Evolutionary conservation across 1,284 basidiomycete genomes (phyloP).

Genomic region (Cerioporus squamosus): DNA sequence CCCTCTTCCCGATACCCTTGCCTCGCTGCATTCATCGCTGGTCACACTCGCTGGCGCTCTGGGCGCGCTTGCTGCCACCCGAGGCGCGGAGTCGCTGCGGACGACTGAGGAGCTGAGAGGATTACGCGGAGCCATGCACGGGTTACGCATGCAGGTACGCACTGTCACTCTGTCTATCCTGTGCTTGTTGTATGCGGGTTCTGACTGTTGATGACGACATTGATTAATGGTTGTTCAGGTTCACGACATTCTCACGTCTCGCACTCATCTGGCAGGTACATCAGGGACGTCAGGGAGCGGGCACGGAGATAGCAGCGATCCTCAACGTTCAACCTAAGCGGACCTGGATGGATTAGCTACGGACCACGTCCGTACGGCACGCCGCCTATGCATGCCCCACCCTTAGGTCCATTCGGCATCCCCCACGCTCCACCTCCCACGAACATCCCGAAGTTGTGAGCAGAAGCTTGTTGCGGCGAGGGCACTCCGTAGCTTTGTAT

Average conservation of each 20-base stretch:
- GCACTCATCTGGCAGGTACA: constrained; percentile 5
- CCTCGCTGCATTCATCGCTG: constrained; percentile 62
- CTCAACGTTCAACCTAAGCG: constrained; percentile 8
- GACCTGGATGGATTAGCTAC: constrained; percentile 19
- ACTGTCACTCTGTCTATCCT: neutral
- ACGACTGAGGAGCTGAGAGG: constrained; percentile 79
- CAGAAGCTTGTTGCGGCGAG: neutral
- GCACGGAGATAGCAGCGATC: constrained; percentile 8
- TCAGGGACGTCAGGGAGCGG: neutral
- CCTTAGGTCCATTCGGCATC: constrained; percentile 11
- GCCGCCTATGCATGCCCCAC: constrained; percentile 7
- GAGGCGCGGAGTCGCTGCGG: constrained; percentile 65
- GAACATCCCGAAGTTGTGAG: constrained; percentile 24
- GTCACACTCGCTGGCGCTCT: constrained; percentile 54
- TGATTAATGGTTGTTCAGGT: constrained; percentile 10
- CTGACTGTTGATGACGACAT: neutral
- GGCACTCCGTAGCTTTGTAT: no score
- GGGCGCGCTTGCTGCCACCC: constrained; percentile 28
- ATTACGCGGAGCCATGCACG: constrained; percentile 74
- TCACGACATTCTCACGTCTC: constrained; percentile 23
- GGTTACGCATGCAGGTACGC: constrained; percentile 77
- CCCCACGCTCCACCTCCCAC: constrained; percentile 12
- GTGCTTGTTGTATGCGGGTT: neutral
- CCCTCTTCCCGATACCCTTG: constrained; percentile 64
- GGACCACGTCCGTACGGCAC: constrained; percentile 18